Evolutionary conservation across 306 rosid genomes (phyloP), one percentile per base, ranked within the genome.

Genomic region (Mimosa bimucronata): DNA sequence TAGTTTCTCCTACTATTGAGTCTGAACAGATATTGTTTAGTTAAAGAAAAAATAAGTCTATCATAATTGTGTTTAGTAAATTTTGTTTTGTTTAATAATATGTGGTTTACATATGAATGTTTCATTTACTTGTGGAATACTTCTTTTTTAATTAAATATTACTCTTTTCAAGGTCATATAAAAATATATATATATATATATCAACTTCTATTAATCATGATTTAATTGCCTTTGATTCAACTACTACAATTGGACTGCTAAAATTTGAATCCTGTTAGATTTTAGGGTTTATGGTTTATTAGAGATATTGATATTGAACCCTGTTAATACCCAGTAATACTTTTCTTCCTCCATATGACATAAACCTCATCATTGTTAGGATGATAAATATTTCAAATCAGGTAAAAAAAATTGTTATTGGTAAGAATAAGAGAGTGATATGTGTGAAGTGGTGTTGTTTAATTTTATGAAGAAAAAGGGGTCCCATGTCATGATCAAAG

Each of bases 401-500:
- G n/a, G 53, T 14, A 46, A 46, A n/a, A 18, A 21, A 55, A 55
- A 1, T n/a, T 0, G n/a, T 55, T n/a, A 26, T 21, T n/a, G 26
- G 14, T 9, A 55, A 0, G 4, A 1, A 55, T 38, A 67, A 38
- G 50, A 21, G 52, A n/a, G 21, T 42, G 7, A 72, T 16, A 50
- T 62, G 28, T 23, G 83, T 50, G 58, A 4, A 16, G 3, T 73
- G 44, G 16, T 29, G 52, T 73, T 34, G 19, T 61, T 73, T 31
- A 15, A 45, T 60, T 48, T 73, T 29, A 31, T 38, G 52, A 44
- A 37, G 41, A 34, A 40, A 50, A 34, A 2, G 11, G 25, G 83
- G 81, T 29, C 75, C 78, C 37, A 38, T 50, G 50, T 65, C 66
- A 75, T 62, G 78, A 83, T 81, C 78, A 78, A 80, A 65, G 68